Evolutionary conservation across 1,139 yeast genomes (phyloP), one percentile per base, ranked within the genome.

Genomic region (Hemisphaericaspora xylanilytica): DNA sequence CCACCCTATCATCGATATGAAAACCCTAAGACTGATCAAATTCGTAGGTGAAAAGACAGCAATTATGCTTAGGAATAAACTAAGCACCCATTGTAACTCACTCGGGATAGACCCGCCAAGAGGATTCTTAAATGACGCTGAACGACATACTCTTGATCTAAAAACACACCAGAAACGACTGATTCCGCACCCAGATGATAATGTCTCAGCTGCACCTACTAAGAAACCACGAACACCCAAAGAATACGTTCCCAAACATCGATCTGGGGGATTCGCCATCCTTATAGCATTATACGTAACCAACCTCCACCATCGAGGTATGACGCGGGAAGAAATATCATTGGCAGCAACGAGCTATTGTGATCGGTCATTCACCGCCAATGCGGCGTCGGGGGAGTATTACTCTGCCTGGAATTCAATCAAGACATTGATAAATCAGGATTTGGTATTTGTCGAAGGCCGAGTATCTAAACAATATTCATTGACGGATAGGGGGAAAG

Each of bases 251-350:
- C 98, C 98, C 1, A 71, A 73, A 33, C 80, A 79, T 46, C 66
- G 94, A 30, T 80, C 95, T 0, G 97, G 97, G 0, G 94, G 89
- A 0, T 92, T 85, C 62, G 96, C 95, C 0, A 85, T 92, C 5
- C 53, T 92, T 28, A 49, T 89, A 15, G 84, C 85, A 0, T 60
- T 92, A 11, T 67, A 75, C 38, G 67, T 78, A 32, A 59, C 73
- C 22, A 92, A 84, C 51, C 61, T 64, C 8, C 51, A 60, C 1
- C 50, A 70, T 17, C 53, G 55, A 18, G 89, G 89, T 0, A 56
- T 85, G 54, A 71, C 80, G 4, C 84, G 79, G 52, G 77, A 77
- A 9, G 84, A 79, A 36, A 73, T 89, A 8, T 64, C 75, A 5
- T 56, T 72, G 16, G 55, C 59, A 20, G 95, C 90, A 0, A 63